These are phyloP conservation scores for Phytophthora syringae DNA, from an alignment of 352 stramenopile genomes.

Conservation along the genomic window DNA sequence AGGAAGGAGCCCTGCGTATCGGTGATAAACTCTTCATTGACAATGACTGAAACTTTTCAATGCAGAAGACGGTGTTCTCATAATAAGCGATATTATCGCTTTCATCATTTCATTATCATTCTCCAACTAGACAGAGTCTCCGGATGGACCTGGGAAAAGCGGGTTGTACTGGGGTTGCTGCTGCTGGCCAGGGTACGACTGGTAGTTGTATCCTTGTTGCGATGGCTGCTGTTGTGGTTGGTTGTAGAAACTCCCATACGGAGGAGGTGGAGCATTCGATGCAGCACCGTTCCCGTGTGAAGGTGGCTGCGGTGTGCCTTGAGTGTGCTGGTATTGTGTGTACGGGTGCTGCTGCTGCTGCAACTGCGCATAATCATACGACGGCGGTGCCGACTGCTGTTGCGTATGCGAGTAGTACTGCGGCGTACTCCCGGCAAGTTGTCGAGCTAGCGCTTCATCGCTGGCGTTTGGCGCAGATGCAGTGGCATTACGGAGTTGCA, in stretches of 20 bases:
- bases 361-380: conserved; percentile 45
- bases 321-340: conserved; percentile 47
- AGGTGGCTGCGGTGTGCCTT: conserved; percentile 13
- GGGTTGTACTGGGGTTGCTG: conserved; percentile 30
- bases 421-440: conserved; percentile 52
- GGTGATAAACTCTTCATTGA: no score
- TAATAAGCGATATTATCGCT: no score
- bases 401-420: conserved; percentile 45
- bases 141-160: conserved; percentile 24
- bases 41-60: no score
- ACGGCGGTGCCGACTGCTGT: conserved; percentile 30
- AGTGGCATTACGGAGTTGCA: conserved; percentile 45
- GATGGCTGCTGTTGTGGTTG: conserved; percentile 38
- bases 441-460: conserved; percentile 66
- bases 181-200: conserved; percentile 56
- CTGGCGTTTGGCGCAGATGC: conserved; percentile 21
- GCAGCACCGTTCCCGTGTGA: conserved; percentile 35
- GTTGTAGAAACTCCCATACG: conserved; percentile 55
- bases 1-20: no score
- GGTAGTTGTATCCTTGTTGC: conserved; percentile 39
- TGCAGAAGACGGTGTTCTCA: no score
- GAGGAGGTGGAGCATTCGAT: conserved; percentile 37
- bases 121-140: conserved; percentile 30
- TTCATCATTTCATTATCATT: background rate
- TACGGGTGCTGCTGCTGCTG: conserved; percentile 53